Percentiles rank a stretch among this genome's conserved stretches.
phyloP scores from a whole-genome alignment of 306 rosid genomes.

The Acmispon strigosus region DNA sequence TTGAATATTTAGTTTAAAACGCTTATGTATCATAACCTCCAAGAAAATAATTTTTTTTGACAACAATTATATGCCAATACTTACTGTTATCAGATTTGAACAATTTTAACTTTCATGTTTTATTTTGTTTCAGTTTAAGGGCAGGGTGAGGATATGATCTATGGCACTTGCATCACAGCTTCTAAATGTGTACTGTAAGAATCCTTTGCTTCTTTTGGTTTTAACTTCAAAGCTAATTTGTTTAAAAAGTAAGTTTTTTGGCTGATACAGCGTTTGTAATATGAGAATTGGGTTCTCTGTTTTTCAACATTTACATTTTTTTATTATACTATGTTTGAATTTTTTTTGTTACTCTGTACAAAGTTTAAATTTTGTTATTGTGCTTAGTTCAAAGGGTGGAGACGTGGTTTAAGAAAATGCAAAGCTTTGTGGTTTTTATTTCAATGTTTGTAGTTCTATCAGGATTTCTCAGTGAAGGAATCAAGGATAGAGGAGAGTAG shows the following conservation, averaged over 20 bases:
- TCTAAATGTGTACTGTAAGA: constrained; percentile 35
- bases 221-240: neutral
- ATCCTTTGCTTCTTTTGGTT: neutral
- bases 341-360: neutral
- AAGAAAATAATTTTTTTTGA: neutral
- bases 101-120: neutral
- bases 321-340: neutral
- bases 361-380: neutral
- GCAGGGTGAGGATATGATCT: constrained; percentile 29
- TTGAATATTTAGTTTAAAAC: too few relatives aligned
- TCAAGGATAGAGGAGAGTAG: neutral
- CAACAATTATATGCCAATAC: neutral
- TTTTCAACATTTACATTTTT: neutral
- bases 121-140: constrained; percentile 22
- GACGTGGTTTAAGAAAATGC: neutral
- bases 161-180: constrained; percentile 19
- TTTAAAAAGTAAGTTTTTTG: neutral
- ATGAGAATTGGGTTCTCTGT: neutral
- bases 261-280: neutral
- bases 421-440: neutral
- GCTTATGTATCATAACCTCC: too few relatives aligned
- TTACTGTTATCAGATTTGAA: neutral
- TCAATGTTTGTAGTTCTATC: neutral
- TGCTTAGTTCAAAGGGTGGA: neutral
- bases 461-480: neutral